These are phyloP conservation scores for Agroathelia rolfsii DNA, from an alignment of 1,284 basidiomycete species.

Conservation along the genomic window DNA sequence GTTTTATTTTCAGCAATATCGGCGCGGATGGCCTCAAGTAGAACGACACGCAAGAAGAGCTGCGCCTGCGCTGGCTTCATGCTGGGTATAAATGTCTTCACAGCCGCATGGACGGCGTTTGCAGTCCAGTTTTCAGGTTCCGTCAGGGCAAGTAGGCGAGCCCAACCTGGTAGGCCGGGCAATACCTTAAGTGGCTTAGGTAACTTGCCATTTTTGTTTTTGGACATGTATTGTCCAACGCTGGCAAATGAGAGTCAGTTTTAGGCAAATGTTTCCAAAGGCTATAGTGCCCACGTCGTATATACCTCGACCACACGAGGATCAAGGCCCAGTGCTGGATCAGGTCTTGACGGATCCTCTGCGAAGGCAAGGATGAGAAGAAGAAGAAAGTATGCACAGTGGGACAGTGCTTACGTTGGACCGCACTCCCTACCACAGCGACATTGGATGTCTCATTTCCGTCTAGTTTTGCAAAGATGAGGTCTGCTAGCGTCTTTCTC, in stretches of 20 bases:
- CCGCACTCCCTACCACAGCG: conserved; percentile 45
- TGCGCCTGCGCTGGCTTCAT: conserved; percentile 96
- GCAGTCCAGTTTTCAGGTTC: conserved; percentile 91
- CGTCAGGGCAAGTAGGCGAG: conserved; percentile 89
- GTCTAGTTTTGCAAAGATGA: conserved; percentile 89
- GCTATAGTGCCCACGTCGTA: conserved; percentile 56
- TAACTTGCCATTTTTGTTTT: conserved; percentile 92
- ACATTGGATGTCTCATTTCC: conserved; percentile 36
- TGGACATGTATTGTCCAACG: conserved; percentile 78
- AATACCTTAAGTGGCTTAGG: conserved; percentile 99
- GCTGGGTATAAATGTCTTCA: conserved; percentile 92
- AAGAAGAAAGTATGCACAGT: conserved; percentile 1
- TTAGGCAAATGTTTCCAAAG: conserved; percentile 1
- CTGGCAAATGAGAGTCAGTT: conserved; percentile 28
- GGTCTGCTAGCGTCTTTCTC: conserved; percentile 84
- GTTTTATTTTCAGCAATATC: conserved; percentile 86
- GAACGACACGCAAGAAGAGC: conserved; percentile 85
- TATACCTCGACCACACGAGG: conserved; percentile 97
- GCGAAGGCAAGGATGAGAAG: conserved; percentile 3
- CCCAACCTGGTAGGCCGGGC: conserved; percentile 93
- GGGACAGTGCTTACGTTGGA: conserved; percentile 34
- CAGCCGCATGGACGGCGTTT: conserved; percentile 90
- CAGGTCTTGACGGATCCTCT: conserved; percentile 56
- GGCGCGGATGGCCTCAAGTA: conserved; percentile 85
- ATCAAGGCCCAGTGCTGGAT: conserved; percentile 88